Evolutionary conservation across 2,329 filamentous ascomycete species (phyloP), one percentile per base, ranked within the genome.

Genomic region (Trichothecium roseum): DNA sequence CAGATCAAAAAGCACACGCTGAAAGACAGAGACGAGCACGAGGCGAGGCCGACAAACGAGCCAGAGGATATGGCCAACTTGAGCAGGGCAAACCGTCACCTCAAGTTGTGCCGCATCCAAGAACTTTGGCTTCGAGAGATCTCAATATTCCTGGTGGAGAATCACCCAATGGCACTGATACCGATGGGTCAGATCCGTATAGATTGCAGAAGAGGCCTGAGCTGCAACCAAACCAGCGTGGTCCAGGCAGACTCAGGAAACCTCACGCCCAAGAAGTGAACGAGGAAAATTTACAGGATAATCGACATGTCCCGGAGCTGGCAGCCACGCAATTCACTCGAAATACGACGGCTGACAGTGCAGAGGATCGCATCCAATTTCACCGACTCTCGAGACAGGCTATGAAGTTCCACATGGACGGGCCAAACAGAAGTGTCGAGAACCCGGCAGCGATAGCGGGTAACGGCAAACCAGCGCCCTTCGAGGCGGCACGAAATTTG

Each of bases 311-410:
- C 3, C 74, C 74, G 12, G 59, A 62, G 35, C 61, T 69, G 26
- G 73, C 73, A 1, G 72, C 72, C 2, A 48, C 62, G 10, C 70
- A 75, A 38, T 78, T 77, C 45, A 55, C 64, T 8, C 55, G 62
- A 30, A 77, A 73, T 0, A 66, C 72, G 1, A 72, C 69, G 2
- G 56, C 62, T 13, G 62, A 63, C 15, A 45, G 48, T n/a, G 18
- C 16, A n/a, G 34, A 26, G 15, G 27, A 32, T 17, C 29, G 15
- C 8, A 14, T 30, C 14, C 14, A 28, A 4, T 27, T 38, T 59
- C 66, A 69, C 43, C 64, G 57, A 35, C 47, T 71, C 10, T 66
- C 68, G 7, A 54, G 56, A 28, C 50, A 54, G 15, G 63, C 60
- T 2, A 47, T 69, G 39, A 62, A 57, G 27, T 56, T 59, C 37